Evolutionary conservation across 768 basidiomycete species (phyloP).

Genomic region (Tylopilus subfusipes): DNA sequence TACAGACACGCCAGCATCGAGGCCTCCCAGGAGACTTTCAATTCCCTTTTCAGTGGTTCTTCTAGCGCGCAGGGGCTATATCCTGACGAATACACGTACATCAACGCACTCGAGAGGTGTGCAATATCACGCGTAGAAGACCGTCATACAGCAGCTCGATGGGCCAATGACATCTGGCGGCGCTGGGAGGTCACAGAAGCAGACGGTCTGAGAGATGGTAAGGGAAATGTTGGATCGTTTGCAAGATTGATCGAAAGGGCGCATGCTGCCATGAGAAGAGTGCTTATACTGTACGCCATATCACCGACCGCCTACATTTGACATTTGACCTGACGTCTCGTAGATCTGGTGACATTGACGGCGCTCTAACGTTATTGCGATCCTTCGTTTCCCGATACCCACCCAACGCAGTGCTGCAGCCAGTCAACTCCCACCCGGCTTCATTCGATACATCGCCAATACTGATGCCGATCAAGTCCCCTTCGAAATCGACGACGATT

Average conservation of each 20-base stretch:
- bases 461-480: background rate
- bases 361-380: conserved; percentile 55
- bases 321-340: background rate
- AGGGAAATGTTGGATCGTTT: conserved; percentile 17
- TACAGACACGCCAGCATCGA: conserved; percentile 57
- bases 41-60: conserved; percentile 40
- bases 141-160: conserved; percentile 43
- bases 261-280: conserved; percentile 64
- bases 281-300: conserved; percentile 54
- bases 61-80: conserved; percentile 24
- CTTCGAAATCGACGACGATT: conserved; percentile 5
- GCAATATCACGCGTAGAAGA: conserved; percentile 38
- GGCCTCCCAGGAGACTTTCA: conserved; percentile 46
- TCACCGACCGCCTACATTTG: background rate
- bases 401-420: conserved; percentile 45
- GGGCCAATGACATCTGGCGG: conserved; percentile 63
- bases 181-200: conserved; percentile 56
- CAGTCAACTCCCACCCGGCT: conserved; percentile 11
- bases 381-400: conserved; percentile 65
- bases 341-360: conserved; percentile 49
- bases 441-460: background rate
- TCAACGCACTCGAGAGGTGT: conserved; percentile 69
- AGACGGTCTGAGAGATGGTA: conserved; percentile 29
- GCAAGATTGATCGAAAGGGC: conserved; percentile 63
- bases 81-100: conserved; percentile 53